phyloP scores from a whole-genome alignment of 2,329 filamentous ascomycete genomes.

The Truncatella angustata region DNA sequence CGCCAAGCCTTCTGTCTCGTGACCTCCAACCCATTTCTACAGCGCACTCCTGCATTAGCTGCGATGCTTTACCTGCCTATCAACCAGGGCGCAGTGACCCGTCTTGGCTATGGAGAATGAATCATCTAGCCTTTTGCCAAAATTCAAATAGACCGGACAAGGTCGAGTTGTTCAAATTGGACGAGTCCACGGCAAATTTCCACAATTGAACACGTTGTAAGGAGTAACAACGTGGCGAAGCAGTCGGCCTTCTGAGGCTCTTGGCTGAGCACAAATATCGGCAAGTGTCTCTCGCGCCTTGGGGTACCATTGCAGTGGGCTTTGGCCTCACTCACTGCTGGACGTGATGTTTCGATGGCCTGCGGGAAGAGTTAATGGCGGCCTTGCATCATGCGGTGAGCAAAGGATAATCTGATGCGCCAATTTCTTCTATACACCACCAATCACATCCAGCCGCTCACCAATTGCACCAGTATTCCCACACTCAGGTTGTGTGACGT shows the following conservation, averaged over 20 bases:
- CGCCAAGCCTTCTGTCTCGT: neutral
- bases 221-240: conserved; percentile 20
- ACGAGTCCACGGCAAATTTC: conserved; percentile 12
- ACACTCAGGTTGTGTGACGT: no score
- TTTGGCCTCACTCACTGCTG: no score
- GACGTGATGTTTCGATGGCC: no score
- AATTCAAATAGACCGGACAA: no score
- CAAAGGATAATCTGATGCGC: no score
- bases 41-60: conserved; percentile 21
- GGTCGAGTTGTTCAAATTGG: conserved; percentile 16
- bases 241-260: conserved; percentile 25
- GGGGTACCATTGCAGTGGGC: no score
- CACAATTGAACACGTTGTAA: conserved; percentile 15
- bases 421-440: no score
- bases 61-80: neutral
- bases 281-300: conserved; percentile 12
- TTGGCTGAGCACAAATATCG: conserved; percentile 23
- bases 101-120: conserved; percentile 19
- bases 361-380: no score
- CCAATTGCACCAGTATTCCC: no score
- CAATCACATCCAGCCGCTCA: no score
- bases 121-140: neutral
- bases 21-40: conserved; percentile 11
- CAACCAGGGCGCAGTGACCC: conserved; percentile 14
- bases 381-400: no score